Conservation (phyloP, 805 yeast genomes). For the Saccharomyces eubayanus region DNA sequence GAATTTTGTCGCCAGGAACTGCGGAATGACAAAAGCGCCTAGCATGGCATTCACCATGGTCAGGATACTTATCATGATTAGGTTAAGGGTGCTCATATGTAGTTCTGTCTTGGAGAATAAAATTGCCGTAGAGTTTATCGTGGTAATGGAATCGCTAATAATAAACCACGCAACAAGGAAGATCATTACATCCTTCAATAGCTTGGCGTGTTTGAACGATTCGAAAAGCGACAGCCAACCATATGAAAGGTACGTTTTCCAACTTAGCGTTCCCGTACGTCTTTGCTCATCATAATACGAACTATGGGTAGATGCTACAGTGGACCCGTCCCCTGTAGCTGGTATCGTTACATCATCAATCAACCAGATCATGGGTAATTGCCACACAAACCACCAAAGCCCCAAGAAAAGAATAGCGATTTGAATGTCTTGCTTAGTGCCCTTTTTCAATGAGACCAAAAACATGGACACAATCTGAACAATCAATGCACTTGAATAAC, state of each 20-base stretch:
- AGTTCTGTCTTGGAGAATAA: slow-evolving; percentile 65
- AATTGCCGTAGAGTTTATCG: slow-evolving; percentile 73
- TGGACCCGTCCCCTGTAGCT: too few relatives aligned
- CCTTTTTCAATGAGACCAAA: slow-evolving; percentile 36
- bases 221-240: slow-evolving; percentile 56
- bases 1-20: slow-evolving; percentile 30
- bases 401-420: slow-evolving; percentile 59
- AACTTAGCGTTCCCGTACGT: neutral
- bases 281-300: neutral
- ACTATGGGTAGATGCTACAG: neutral
- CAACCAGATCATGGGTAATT: slow-evolving; percentile 47
- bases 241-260: slow-evolving; percentile 34
- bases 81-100: slow-evolving; percentile 56
- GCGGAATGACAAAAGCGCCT: slow-evolving; percentile 57
- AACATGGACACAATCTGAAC: slow-evolving; percentile 57
- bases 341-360: slow-evolving; percentile 27
- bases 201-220: slow-evolving; percentile 52
- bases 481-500: slow-evolving; percentile 59
- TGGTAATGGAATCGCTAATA: slow-evolving; percentile 64
- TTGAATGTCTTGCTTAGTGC: slow-evolving; percentile 34
- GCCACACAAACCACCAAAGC: slow-evolving; percentile 69
- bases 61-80: slow-evolving; percentile 57
- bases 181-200: slow-evolving; percentile 55
- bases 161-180: slow-evolving; percentile 71
- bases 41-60: slow-evolving; percentile 59